Percentiles rank a stretch among this genome's conserved stretches.
phyloP scores from a whole-genome alignment of 768 basidiomycete species.

The Suillus luteus region DNA sequence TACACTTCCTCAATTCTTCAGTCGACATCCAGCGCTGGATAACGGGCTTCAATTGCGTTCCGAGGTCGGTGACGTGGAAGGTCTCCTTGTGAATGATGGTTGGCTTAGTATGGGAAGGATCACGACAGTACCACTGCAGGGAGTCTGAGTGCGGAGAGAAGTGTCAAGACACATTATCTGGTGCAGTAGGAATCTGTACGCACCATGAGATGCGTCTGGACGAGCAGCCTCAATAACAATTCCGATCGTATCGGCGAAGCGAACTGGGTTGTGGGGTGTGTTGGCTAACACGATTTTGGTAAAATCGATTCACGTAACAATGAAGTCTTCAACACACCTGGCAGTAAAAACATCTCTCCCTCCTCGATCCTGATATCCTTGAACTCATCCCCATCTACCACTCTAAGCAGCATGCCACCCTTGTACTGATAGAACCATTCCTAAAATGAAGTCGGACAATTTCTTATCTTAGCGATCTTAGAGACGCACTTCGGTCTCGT shows the following conservation, averaged over 20 bases:
- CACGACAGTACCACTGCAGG: constrained; percentile 89
- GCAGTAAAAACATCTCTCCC: constrained; percentile 95
- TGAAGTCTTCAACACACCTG: constrained; percentile 52
- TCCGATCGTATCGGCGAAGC: constrained; percentile 88
- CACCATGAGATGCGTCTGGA: constrained; percentile 75
- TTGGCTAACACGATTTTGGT: constrained; percentile 58
- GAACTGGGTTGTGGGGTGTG: constrained; percentile 94
- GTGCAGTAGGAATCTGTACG: constrained; percentile 20
- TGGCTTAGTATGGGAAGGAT: constrained; percentile 57
- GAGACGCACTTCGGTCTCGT: constrained; percentile 80
- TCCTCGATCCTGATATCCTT: constrained; percentile 88
- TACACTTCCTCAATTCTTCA: constrained; percentile 67
- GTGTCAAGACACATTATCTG: constrained; percentile 9
- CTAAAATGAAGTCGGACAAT: constrained; percentile 35
- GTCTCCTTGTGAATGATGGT: constrained; percentile 82
- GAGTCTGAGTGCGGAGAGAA: constrained; percentile 56
- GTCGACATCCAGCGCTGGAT: constrained; percentile 82
- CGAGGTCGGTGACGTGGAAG: constrained; percentile 89
- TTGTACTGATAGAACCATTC: constrained; percentile 99
- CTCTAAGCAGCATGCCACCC: constrained; percentile 87
- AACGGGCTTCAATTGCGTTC: constrained; percentile 89
- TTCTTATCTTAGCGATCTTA: background rate
- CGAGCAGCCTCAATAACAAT: constrained; percentile 88
- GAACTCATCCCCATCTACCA: constrained; percentile 79
- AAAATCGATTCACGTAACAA: background rate